Evolutionary conservation across 805 yeast species (phyloP), one percentile per base, ranked within the genome.

Genomic region (Starmerella etchellsii): DNA sequence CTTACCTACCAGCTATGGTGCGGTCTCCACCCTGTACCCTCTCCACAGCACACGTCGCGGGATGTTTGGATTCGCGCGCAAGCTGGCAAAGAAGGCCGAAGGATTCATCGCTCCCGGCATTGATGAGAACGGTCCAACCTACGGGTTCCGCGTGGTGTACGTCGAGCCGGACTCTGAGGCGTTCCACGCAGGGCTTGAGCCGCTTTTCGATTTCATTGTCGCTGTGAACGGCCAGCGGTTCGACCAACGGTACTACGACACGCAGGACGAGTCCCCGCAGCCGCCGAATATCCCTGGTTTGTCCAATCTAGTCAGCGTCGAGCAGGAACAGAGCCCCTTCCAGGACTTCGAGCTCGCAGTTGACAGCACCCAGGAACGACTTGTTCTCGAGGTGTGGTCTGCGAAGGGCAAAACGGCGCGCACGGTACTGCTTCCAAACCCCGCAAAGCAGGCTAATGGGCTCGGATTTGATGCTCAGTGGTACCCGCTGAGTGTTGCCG

Each of bases 181-280:
- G 14, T 58, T 61, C 7, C 65, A 61, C 23, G 63, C 67, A 20
- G 81, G 80, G 2, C 57, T 91, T 23, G 93, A 85, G 59, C 68
- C 91, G 9, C 80, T 83, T 74, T 91, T 88, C 55, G 98, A 88
- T 57, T 88, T 70, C 56, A 74, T 88, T 27, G 69, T 84, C n/a
- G 79, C 81, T 1, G 65, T 85, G 42, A 82, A 88, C 51, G 83
- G 81, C 34, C 78, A 72, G 48, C 81, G 79, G 16, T 53, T 76
- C 23, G 47, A 43, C 29, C 15, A n/a, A 13, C 31, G 24, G 30
- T 34, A 23, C 36, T 20, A 8, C 27, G 27, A 14, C 7, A 10
- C 14, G 27, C 27, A 18, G 19, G 22, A 31, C 30, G 27, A 23
- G 11, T 13, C 37, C 10, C 34, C 20, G 9, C 7, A 20, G 28